A percentile compares a stretch with the other conserved stretches of the same genome.
phyloP scores from a whole-genome alignment of 2,329 filamentous ascomycete species.

The Talaromyces amestolkiae region DNA sequence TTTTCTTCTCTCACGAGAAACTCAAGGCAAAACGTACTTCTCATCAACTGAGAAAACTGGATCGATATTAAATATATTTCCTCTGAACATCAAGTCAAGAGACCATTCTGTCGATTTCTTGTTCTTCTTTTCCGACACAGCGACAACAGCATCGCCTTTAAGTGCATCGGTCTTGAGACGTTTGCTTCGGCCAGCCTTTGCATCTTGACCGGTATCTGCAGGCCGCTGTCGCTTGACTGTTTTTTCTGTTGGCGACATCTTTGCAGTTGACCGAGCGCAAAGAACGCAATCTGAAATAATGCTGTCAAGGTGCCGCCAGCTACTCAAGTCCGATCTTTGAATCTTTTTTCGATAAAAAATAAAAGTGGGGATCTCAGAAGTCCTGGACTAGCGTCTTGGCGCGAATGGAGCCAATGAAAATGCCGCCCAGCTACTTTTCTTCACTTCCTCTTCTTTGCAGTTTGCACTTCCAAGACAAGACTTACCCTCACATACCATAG shows the following conservation, averaged over 20 bases:
- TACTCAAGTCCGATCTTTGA: background rate
- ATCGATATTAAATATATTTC: conserved; percentile 56
- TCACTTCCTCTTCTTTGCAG: conserved; percentile 2
- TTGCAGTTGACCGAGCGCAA: background rate
- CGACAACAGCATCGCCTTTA: background rate
- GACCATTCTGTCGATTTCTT: conserved; percentile 38
- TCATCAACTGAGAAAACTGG: conserved; percentile 59
- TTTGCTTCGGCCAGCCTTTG: conserved; percentile 8
- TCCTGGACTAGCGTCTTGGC: conserved; percentile 16
- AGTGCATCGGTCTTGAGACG: conserved; percentile 16
- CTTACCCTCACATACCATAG: background rate
- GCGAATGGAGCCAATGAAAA: background rate
- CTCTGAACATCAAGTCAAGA: conserved; percentile 52
- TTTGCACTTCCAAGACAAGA: background rate
- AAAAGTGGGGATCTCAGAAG: conserved; percentile 12
- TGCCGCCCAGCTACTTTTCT: background rate
- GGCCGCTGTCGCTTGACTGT: conserved; percentile 17
- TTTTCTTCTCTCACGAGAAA: background rate
- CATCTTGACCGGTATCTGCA: conserved; percentile 11
- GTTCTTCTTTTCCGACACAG: background rate
- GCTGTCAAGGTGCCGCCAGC: background rate
- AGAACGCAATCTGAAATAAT: background rate
- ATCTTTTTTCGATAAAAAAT: conserved; percentile 17
- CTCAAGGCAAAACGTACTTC: conserved; percentile 40
- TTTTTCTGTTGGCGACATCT: conserved; percentile 11